Percentiles rank a stretch among this genome's conserved stretches.
These are phyloP conservation scores for Globisporangium recalcitrans DNA, from an alignment of 352 stramenopile species.

Conservation along the genomic window DNA sequence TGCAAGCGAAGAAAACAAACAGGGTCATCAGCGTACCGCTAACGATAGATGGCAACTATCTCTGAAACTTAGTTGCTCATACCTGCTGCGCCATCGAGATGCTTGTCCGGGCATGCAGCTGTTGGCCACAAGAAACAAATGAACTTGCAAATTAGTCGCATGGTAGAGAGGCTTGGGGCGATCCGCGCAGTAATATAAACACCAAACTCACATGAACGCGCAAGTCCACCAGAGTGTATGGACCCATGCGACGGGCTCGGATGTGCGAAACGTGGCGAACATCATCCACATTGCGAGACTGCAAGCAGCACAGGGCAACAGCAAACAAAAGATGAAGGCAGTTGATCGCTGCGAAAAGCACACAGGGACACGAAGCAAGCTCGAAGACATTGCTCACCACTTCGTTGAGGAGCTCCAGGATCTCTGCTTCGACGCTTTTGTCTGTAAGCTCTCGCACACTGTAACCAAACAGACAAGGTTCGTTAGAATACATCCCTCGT, in stretches of 20 bases:
- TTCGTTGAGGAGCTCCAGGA: slow-evolving; percentile 69
- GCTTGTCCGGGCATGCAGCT: slow-evolving; percentile 72
- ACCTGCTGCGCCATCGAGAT: slow-evolving; percentile 85
- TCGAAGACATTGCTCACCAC: slow-evolving; percentile 33
- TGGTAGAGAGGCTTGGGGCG: not conserved
- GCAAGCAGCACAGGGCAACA: not conserved
- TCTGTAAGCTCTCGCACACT: slow-evolving; percentile 83
- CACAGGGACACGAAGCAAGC: not conserved
- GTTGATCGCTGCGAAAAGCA: too few species aligned
- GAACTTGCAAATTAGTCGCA: not conserved
- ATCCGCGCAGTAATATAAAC: not conserved
- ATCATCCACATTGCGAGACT: slow-evolving; percentile 78
- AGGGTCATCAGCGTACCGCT: too few species aligned
- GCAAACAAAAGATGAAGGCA: too few species aligned
- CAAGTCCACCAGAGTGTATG: slow-evolving; percentile 83
- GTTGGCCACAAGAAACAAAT: not conserved
- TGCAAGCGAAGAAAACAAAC: not conserved
- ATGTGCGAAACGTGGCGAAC: slow-evolving; percentile 78
- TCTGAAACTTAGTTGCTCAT: too few species aligned
- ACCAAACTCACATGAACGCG: slow-evolving; percentile 64
- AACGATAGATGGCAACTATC: too few species aligned
- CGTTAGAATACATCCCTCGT: not conserved
- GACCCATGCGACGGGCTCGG: slow-evolving; percentile 79
- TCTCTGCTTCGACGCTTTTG: slow-evolving; percentile 77
- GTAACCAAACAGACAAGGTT: not conserved